Base-by-base conservation (phyloP, 2,329 filamentous ascomycete species). In the Dendrostoma leiphaemia region DNA sequence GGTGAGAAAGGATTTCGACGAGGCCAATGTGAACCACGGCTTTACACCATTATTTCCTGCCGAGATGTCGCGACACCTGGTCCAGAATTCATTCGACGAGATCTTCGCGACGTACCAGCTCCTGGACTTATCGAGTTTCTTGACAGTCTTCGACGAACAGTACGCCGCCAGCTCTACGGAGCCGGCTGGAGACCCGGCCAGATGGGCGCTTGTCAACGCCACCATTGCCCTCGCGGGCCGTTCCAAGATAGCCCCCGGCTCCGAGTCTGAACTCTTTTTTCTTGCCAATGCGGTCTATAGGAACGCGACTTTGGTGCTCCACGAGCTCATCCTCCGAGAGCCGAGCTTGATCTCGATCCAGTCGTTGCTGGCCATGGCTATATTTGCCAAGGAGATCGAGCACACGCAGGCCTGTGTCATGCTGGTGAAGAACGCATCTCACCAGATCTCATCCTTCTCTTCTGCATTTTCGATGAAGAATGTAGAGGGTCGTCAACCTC, bases 381-480 rank as follows among this genome's bases (percentile, higher is more conserved):
- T 63, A 1, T 60, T 62, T 34, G 58, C 59, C 12, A 49, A 48
- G 19, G 54, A 46, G 6, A 45, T 54, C 9, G 37, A 53, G 15
- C 54, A 60, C 21, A 8, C 21, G 1, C 50, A 54, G 10, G 48
- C 56, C 6, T 60, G 52, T 28, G n/a, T 51, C n/a, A 58, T 61
- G 59, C 47, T 62, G 12, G 43, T 37, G 8, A 56, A 23, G 4
- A 62, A 59, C 49, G 61, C 61, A 29, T 56, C 47, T 6, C 49
- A 44, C 21, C 57, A 61, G 51, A 44, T 80, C 71, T 47, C 59
- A 29, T 40, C 57, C 13, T 43, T 60, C 19, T 28, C 15, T 15
- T n/a, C n/a, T 6, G 23, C 6, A 23, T 15, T 3, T 23, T 26
- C 23, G 15, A 26, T 8, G 10, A 13, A 21, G 17, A 23, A 26